Conservation (phyloP, 1,284 basidiomycete genomes). For the Bondarzewia mesenterica region DNA sequence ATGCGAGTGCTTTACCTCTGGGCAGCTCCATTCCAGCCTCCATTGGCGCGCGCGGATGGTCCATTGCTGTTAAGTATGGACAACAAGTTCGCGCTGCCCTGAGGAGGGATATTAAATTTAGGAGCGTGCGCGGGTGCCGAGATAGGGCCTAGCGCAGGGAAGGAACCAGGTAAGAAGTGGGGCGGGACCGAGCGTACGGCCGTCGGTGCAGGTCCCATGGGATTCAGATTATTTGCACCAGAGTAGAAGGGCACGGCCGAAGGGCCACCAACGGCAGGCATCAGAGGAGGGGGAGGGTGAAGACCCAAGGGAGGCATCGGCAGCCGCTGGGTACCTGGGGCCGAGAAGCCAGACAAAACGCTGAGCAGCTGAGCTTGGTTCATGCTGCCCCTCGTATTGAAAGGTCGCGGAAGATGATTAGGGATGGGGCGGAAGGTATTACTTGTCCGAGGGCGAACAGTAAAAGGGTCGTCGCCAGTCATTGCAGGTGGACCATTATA, state of each 20-base stretch:
- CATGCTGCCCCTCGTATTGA: conserved; percentile 34
- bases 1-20: background rate
- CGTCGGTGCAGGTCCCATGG: conserved; percentile 2
- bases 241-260: background rate
- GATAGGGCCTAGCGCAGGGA: conserved; percentile 11
- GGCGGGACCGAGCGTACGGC: conserved; percentile 12
- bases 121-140: conserved; percentile 15
- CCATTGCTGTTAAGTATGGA: conserved; percentile 22
- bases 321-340: conserved; percentile 8
- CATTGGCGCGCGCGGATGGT: conserved; percentile 9
- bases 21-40: background rate
- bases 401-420: conserved; percentile 19
- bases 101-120: conserved; percentile 11
- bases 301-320: conserved; percentile 4
- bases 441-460: conserved; percentile 54
- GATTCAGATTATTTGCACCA: background rate
- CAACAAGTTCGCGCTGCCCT: conserved; percentile 23
- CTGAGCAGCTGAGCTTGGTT: conserved; percentile 44
- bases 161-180: conserved; percentile 7
- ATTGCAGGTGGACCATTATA: conserved; percentile 4
- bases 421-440: conserved; percentile 39
- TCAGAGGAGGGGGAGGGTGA: conserved; percentile 7
- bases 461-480: conserved; percentile 35
- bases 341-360: conserved; percentile 23
- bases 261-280: background rate